Base-by-base conservation (phyloP, 768 basidiomycete genomes). In the Amanita brunnescens region DNA sequence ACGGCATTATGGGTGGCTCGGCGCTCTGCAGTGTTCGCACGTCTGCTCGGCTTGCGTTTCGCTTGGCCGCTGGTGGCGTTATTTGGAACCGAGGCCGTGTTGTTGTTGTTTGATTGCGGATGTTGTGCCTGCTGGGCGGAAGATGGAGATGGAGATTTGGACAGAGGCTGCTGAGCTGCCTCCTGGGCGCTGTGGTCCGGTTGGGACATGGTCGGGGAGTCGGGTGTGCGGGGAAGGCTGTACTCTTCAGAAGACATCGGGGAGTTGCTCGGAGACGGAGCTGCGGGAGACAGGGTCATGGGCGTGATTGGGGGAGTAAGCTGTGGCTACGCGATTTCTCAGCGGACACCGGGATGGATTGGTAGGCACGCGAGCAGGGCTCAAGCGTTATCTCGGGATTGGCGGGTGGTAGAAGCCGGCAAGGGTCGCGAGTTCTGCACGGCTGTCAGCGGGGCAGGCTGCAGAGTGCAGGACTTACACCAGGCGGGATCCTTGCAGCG, bases 1-100 rank as follows among this genome's bases (percentile, higher is more conserved):
- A 97, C 91, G 29, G 96, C 95, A 65, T 98, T 99, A 71, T 99
- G 95, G 18, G 90, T 93, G 3, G 92, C 91, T 32, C 95, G 75
- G 67, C 94, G 89, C 66, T 97, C 95, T 47, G 93, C 94, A 47
- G 94, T 97, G 70, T 97, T 97, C 47, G 92, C 93, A 29, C 93
- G 81, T 56, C 91, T 78, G 61, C 79, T 81, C 50, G 90, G 81
- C 67, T 95, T 95, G 66, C 87, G 81, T 64, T 87, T 90, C 53
- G 70, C 62, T 54, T 78, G 76, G 18, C 67, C 57, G 48, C 34
- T 49, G n/a, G 68, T 56, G 48, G 33, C 48, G 56, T n/a, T n/a
- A n/a, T n/a, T n/a, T n/a, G n/a, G n/a, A n/a, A n/a, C 38, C 44
- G 24, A 18, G 39, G 52, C 52, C 13, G 62, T 39, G 23, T 57